A percentile compares a stretch with the other conserved stretches of the same genome.
Conservation (phyloP, 257 asterid species). For the Jasminum sambac region DNA sequence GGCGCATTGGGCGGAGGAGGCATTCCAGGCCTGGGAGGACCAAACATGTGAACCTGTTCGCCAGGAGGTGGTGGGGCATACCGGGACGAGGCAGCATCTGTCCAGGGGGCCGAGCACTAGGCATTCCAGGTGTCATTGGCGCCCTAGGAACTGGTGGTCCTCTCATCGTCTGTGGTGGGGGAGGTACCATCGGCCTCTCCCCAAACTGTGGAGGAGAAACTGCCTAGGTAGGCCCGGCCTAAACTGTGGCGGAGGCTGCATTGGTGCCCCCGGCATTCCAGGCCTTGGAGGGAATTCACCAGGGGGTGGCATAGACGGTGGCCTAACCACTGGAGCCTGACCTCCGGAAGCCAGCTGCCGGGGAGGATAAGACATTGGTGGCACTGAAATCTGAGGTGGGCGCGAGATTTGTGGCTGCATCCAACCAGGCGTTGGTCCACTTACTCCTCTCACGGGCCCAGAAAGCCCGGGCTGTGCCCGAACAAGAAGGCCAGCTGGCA, state of each 20-base stretch:
- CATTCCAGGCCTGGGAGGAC: slow-evolving; percentile 94
- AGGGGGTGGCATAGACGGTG: slow-evolving; percentile 59
- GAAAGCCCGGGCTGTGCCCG: slow-evolving; percentile 91
- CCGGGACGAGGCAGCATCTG: slow-evolving; percentile 75
- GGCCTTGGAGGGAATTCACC: slow-evolving; percentile 42
- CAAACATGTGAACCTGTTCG: slow-evolving; percentile 64
- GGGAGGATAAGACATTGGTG: slow-evolving; percentile 62
- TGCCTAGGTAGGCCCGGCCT: slow-evolving; percentile 55
- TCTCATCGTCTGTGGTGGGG: slow-evolving; percentile 80
- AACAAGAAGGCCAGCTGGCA: slow-evolving; percentile 57
- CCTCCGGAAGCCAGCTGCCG: slow-evolving; percentile 38
- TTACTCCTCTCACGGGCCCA: slow-evolving; percentile 85
- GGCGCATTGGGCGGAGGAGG: slow-evolving; percentile 74
- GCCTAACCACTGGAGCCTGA: slow-evolving; percentile 39
- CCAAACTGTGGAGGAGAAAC: slow-evolving; percentile 59
- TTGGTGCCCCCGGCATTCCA: slow-evolving; percentile 47
- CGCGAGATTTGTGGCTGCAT: slow-evolving; percentile 97
- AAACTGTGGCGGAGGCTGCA: slow-evolving; percentile 58
- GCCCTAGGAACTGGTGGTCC: slow-evolving; percentile 86
- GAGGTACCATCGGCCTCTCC: slow-evolving; percentile 70
- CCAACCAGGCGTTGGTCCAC: slow-evolving; percentile 95
- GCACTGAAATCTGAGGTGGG: slow-evolving; percentile 30
- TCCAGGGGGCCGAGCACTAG: slow-evolving; percentile 59
- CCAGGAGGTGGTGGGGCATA: slow-evolving; percentile 71
- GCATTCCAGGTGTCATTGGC: slow-evolving; percentile 75